phyloP scores from a whole-genome alignment of 1,284 basidiomycete species.

The Psilocybe mexicana region DNA sequence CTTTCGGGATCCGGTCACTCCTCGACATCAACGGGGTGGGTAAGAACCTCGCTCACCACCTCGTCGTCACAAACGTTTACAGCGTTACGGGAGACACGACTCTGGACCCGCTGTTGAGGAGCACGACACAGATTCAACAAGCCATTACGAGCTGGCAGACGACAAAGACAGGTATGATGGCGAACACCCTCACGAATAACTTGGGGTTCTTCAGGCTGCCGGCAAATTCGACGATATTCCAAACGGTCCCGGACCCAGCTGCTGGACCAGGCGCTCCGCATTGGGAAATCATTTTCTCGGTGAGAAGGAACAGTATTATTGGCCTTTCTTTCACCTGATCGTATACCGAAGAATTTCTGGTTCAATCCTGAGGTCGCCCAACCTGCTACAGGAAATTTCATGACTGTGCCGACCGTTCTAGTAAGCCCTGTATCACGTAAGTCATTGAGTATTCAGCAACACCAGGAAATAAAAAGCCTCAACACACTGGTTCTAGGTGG shows the following conservation, averaged over 20 bases:
- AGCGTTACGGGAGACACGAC: constrained; percentile 15
- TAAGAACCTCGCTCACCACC: constrained; percentile 40
- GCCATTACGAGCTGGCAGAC: constrained; percentile 23
- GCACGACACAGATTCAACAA: background rate
- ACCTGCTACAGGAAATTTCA: background rate
- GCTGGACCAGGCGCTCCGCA: constrained; percentile 30
- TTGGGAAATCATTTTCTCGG: constrained; percentile 31
- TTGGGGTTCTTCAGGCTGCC: constrained; percentile 31
- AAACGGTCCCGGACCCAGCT: constrained; percentile 26
- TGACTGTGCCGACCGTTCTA: constrained; percentile 4
- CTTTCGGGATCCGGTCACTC: constrained; percentile 14
- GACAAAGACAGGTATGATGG: constrained; percentile 25
- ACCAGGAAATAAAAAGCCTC: no score
- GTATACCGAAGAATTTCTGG: constrained; percentile 11
- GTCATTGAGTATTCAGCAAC: background rate
- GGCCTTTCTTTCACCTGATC: constrained; percentile 2
- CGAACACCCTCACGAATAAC: constrained; percentile 29
- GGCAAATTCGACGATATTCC: constrained; percentile 24
- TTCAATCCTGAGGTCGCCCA: background rate
- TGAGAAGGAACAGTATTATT: constrained; percentile 13
- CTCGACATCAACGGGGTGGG: constrained; percentile 37
- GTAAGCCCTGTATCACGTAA: constrained; percentile 9
- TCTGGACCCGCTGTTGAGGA: constrained; percentile 26
- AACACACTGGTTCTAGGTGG: constrained; percentile 15
- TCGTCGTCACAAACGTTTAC: constrained; percentile 24